Evolutionary conservation across 2,329 filamentous ascomycete genomes (phyloP), one percentile per base, ranked within the genome.

Genomic region (Ophiostoma sp.): DNA sequence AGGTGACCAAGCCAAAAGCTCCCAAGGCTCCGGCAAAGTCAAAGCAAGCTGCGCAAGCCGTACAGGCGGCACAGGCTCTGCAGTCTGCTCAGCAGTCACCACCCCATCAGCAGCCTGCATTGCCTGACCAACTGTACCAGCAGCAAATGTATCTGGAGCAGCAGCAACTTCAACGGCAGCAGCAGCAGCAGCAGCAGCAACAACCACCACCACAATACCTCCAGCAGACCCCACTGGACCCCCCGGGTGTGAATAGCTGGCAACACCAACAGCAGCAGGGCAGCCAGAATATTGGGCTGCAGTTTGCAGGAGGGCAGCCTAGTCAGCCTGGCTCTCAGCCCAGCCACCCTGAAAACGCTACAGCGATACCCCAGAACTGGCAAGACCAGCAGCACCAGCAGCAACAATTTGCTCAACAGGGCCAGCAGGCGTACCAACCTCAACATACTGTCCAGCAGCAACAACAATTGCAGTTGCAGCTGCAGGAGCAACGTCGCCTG

Each of bases 131-230:
- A 12, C 4, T 69, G 38, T 66, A 52, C 11, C 64, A 67, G 55
- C 68, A 69, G 64, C 66, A 69, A 12, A 18, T 68, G 47, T 66
- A 65, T 11, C 40, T 69, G 4, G 42, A 66, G 3, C 69, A 66
- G 49, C 69, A 68, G 41, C 60, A 66, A 8, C 64, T 36, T 52
- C 58, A 55, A 9, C 55, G 47, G 5, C 65, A 62, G 5, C 52
- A 44, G 6, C n/a, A n/a, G n/a, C 49, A 18, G 47, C 65, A 66
- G 4, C 64, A 64, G 9, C 67, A 69, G 12, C 67, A 60, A 38
- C 60, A 64, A 1, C 27, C 27, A 27, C 27, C 27, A 27, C 27
- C 27, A 27, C 27, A 27, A 27, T 27, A 27, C 27, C 27, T 27
- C 27, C 27, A 27, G 27, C 27, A 27, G 27, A 27, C 27, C 2